Evolutionary conservation across 1,139 yeast species (phyloP).

Genomic region (Sugiyamaella xylanicola): DNA sequence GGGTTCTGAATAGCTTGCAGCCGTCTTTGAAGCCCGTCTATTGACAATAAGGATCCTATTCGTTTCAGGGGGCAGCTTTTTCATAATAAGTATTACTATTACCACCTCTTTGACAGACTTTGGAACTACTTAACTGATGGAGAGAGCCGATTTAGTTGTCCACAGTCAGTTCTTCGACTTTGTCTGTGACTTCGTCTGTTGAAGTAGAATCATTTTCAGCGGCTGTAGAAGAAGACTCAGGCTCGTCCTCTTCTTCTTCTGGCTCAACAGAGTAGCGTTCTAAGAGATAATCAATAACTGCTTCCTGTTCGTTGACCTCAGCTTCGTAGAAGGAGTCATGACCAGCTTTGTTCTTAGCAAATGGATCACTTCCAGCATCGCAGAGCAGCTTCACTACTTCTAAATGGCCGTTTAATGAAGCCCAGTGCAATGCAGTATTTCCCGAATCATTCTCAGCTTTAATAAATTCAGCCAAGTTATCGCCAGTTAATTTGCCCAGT

Average conservation of each 20-base stretch:
- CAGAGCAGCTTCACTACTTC: slow-evolving; percentile 69
- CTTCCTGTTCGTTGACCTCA: slow-evolving; percentile 59
- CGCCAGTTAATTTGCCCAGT: slow-evolving; percentile 44
- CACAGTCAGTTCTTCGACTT: slow-evolving; percentile 7
- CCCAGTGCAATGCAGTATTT: slow-evolving; percentile 96
- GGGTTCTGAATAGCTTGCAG: too few relatives aligned
- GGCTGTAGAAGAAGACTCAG: slow-evolving; percentile 22
- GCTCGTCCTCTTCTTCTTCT: slow-evolving; percentile 47
- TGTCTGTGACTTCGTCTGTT: not conserved
- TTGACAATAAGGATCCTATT: too few relatives aligned
- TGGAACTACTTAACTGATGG: too few relatives aligned
- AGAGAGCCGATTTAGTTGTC: not conserved
- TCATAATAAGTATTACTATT: too few relatives aligned
- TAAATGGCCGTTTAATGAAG: slow-evolving; percentile 82
- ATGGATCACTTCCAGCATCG: slow-evolving; percentile 81
- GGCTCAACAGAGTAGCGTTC: slow-evolving; percentile 65
- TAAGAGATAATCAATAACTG: slow-evolving; percentile 60
- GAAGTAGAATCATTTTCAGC: not conserved
- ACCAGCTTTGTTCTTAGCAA: slow-evolving; percentile 67
- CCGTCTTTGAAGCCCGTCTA: too few relatives aligned
- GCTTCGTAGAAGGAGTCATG: slow-evolving; percentile 91
- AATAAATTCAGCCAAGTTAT: slow-evolving; percentile 53
- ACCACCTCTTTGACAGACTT: too few relatives aligned
- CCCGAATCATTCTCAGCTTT: slow-evolving; percentile 73
- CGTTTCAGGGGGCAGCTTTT: too few relatives aligned